Evolutionary conservation across 2,329 filamentous ascomycete species (phyloP), one percentile per base, ranked within the genome.

Genomic region (Alternaria incomplexa): DNA sequence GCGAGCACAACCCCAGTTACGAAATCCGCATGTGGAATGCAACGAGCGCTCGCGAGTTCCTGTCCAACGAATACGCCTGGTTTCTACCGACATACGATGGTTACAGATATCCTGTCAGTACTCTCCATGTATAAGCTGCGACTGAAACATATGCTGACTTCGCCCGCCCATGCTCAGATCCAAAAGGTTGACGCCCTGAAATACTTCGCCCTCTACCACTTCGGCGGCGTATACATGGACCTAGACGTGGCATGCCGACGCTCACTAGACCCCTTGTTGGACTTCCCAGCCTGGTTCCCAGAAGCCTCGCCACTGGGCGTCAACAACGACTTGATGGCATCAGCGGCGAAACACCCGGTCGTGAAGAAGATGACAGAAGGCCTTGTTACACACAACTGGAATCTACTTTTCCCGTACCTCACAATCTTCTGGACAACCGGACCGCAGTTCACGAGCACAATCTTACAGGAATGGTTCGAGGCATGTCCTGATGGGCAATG

Each of bases 391-490:
- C 62, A 72, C n/a, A 67, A 73, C 36, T 45, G 47, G 46, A 68
- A 71, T 30, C 56, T 69, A 28, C 9, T 70, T 6, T 74, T 71
- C 26, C 70, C 73, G 2, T 77, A 75, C 50, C 44, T 77, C 9
- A 77, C 74, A 0, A 72, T 77, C 11, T 75, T 75, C 51, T 76
- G 70, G 69, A 72, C 63, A 26, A 77, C 75, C 2, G 74, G 74
- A 3, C 75, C 74, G 6, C 71, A 74, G 20, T 77, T 75, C 20
- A 62, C 62, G 1, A 71, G 69, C 23, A 67, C 73, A n/a, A 61
- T 76, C 15, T 40, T 75, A n/a, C 60, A 66, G 54, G 67, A 63
- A 23, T 76, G 72, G 69, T 72, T 62, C 32, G 51, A 45, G 20
- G 22, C 56, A 7, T 13, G 26, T 17, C 46, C 26, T 11, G 11